These are phyloP conservation scores for Aspergillus novofumigatus DNA, from an alignment of 2,329 filamentous ascomycete species.

Conservation along the genomic window DNA sequence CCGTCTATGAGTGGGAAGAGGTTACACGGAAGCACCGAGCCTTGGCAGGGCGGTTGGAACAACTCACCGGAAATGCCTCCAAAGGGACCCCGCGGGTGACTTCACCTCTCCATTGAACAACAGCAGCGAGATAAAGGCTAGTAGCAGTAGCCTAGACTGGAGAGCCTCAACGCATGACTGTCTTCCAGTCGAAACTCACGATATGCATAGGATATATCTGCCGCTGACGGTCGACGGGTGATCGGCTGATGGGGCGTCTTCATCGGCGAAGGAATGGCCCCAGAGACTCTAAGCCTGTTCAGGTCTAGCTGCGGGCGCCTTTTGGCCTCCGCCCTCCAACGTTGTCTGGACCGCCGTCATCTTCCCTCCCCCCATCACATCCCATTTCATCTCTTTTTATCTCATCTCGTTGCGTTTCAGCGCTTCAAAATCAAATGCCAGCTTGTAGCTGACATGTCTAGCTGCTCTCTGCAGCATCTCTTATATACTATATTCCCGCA, in stretches of 20 bases:
- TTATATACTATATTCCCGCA: background rate
- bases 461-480: background rate
- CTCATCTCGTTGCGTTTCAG: background rate
- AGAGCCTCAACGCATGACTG: background rate
- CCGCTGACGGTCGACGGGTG: background rate
- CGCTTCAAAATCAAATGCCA: background rate
- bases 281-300: slow-evolving; percentile 10
- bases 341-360: slow-evolving; percentile 15
- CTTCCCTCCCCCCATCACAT: slow-evolving; percentile 5
- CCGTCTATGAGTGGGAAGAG: slow-evolving; percentile 70
- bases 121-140: background rate
- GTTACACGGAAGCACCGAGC: slow-evolving; percentile 84
- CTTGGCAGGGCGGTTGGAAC: slow-evolving; percentile 64
- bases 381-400: background rate
- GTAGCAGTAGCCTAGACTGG: background rate
- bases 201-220: background rate
- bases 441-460: background rate
- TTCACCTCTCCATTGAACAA: slow-evolving; percentile 6
- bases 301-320: slow-evolving; percentile 13
- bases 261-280: slow-evolving; percentile 2
- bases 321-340: slow-evolving; percentile 12
- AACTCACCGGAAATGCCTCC: slow-evolving; percentile 29
- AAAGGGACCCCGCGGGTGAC: slow-evolving; percentile 15
- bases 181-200: too few relatives aligned
- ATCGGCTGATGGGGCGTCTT: background rate